Base-by-base conservation (phyloP, 106 monocot genomes). In the Dendrobium huoshanense region DNA sequence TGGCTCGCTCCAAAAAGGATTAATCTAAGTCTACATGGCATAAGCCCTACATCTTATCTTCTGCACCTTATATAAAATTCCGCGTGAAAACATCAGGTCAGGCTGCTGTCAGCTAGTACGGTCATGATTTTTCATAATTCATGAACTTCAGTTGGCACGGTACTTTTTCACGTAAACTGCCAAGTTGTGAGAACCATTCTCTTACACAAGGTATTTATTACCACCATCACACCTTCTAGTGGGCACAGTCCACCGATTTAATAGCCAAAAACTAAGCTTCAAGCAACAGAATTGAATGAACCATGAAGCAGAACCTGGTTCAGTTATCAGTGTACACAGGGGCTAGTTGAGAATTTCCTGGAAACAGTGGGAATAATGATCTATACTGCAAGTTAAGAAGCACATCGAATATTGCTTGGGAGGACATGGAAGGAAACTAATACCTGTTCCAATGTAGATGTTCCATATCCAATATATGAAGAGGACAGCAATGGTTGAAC, bases 401-500 rank as follows among this genome's bases (percentile, higher is more conserved):
- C 9, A 72, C 29, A 16, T 56, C 19, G 44, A 75, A 82, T 40
- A 44, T 49, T 77, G 47, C 13, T 37, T 15, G 67, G 11, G 13
- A 37, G 11, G 4, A 15, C 9, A 0, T 13, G 15, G 20, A 29
- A 68, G 68, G 68, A 82, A 83, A 73, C 55, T 41, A 47, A 55
- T 93, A 99, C 99, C 85, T 90, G 91, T 81, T 93, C 85, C 84
- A 99, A 89, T 85, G 91, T 88, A 42, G 95, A 95, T 31, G 86
- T 95, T 37, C 99, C 99, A 91, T 95, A 95, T 84, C 99, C 99
- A 78, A 80, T 83, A 87, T 99, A 95, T 75, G 99, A 99, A 79
- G 99, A 99, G 48, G 99, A 95, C 11, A 99, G 80, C 83, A 99
- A 84, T 16, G 93, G 93, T 79, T 99, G 99, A 61, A 99, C 99